phyloP scores from a whole-genome alignment of 768 basidiomycete genomes.

The Boletus barrowsii region DNA sequence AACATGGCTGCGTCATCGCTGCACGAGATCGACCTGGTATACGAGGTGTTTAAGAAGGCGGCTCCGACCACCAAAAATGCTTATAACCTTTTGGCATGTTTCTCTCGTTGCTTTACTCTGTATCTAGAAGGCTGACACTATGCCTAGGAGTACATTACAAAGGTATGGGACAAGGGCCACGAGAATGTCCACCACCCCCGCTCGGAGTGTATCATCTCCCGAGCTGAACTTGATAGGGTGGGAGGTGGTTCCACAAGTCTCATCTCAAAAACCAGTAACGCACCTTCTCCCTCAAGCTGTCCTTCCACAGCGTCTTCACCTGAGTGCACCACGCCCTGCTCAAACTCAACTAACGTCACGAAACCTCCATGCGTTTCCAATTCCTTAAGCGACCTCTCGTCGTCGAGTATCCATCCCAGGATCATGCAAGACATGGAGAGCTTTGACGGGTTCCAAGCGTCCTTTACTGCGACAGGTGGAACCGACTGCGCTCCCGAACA shows the following conservation, averaged over 20 bases:
- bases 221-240: constrained; percentile 52
- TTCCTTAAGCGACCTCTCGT: constrained; percentile 3
- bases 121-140: background rate
- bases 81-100: constrained; percentile 41
- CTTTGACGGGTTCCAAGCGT: constrained; percentile 37
- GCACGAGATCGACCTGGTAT: constrained; percentile 45
- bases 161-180: constrained; percentile 43
- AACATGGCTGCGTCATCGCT: constrained; percentile 46
- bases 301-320: constrained; percentile 9
- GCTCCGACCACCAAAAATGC: constrained; percentile 45
- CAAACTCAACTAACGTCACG: background rate
- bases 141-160: constrained; percentile 39
- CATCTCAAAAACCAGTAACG: constrained; percentile 24
- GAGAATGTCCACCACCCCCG: constrained; percentile 35
- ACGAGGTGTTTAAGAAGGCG: constrained; percentile 46
- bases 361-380: background rate
- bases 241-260: constrained; percentile 51
- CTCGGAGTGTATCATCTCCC: constrained; percentile 30
- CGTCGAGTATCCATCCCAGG: constrained; percentile 25
- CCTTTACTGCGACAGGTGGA: constrained; percentile 18
- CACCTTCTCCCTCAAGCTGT: constrained; percentile 7
- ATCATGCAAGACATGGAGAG: constrained; percentile 53
- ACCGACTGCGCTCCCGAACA: constrained; percentile 27
- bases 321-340: constrained; percentile 15
- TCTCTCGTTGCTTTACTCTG: background rate